Conservation (phyloP, 805 yeast species). For the Pichia kluyveri region DNA sequence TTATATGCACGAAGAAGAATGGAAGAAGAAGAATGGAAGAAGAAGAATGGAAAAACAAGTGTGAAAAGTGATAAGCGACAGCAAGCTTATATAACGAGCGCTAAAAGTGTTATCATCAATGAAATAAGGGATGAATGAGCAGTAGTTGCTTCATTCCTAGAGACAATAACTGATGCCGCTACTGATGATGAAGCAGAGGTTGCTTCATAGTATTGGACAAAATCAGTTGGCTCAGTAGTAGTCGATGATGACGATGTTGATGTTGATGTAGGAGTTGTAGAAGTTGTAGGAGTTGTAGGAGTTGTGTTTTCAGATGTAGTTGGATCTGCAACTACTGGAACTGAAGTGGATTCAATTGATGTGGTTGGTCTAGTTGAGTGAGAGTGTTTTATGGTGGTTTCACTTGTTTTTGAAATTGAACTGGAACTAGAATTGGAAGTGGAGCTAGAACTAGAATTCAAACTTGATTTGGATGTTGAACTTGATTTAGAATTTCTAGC, state of each 20-base stretch:
- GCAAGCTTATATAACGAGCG: background rate
- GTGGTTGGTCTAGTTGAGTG: no score
- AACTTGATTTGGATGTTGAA: background rate
- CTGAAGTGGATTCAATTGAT: no score
- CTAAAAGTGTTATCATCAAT: background rate
- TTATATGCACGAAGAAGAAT: no score
- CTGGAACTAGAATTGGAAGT: constrained; percentile 2
- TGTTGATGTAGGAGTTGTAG: constrained; percentile 1
- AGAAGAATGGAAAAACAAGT: background rate
- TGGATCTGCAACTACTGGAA: background rate
- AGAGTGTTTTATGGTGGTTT: no score
- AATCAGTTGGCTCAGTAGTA: background rate
- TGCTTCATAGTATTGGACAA: constrained; percentile 1
- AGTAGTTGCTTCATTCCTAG: background rate
- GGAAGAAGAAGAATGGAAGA: no score
- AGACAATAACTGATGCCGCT: background rate
- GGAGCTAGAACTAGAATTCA: background rate
- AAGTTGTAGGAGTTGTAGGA: background rate
- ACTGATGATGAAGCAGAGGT: background rate
- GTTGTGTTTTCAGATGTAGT: background rate
- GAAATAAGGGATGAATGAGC: background rate
- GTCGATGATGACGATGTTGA: background rate
- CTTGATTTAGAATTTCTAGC: background rate
- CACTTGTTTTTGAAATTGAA: background rate
- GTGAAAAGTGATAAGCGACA: background rate